These are phyloP conservation scores for Globisporangium mamillatum DNA, from an alignment of 352 stramenopile species.

Conservation along the genomic window DNA sequence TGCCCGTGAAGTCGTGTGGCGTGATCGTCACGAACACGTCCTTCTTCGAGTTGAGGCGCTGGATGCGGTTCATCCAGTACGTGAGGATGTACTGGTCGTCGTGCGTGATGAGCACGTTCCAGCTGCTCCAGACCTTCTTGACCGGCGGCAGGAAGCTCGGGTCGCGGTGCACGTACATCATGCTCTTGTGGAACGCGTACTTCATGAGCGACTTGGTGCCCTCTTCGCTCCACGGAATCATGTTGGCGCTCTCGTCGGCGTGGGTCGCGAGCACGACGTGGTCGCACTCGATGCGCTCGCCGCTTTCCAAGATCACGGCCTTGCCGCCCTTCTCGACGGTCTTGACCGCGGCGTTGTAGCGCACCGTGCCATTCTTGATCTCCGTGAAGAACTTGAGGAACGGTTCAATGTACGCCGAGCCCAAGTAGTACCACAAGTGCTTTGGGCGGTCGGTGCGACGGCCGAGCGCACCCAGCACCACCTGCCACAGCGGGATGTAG, in stretches of 20 bases:
- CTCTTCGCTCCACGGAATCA: slow-evolving; percentile 69
- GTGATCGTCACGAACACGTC: slow-evolving; percentile 88
- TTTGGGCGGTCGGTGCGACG: slow-evolving; percentile 75
- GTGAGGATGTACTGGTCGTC: slow-evolving; percentile 85
- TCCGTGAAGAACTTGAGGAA: slow-evolving; percentile 87
- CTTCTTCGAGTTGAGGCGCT: slow-evolving; percentile 83
- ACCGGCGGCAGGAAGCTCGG: slow-evolving; percentile 64
- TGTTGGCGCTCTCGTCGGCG: slow-evolving; percentile 70
- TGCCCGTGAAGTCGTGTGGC: slow-evolving; percentile 64
- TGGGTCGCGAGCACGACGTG: slow-evolving; percentile 83
- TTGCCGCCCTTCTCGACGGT: slow-evolving; percentile 76
- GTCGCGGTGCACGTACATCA: slow-evolving; percentile 87
- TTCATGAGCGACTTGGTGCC: slow-evolving; percentile 71
- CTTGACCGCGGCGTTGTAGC: slow-evolving; percentile 69
- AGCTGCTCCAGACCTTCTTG: slow-evolving; percentile 80
- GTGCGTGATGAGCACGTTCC: slow-evolving; percentile 85
- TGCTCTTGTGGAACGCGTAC: slow-evolving; percentile 85
- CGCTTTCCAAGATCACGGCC: slow-evolving; percentile 62
- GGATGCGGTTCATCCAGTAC: slow-evolving; percentile 90
- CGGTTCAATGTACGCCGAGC: slow-evolving; percentile 78
- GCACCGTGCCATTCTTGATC: slow-evolving; percentile 73
- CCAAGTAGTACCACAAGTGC: slow-evolving; percentile 85
- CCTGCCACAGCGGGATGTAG: slow-evolving; percentile 86
- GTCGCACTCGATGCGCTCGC: slow-evolving; percentile 80
- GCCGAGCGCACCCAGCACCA: slow-evolving; percentile 70